Base-by-base conservation (phyloP, 208 protist species). In the Phytomonas serpens region DNA sequence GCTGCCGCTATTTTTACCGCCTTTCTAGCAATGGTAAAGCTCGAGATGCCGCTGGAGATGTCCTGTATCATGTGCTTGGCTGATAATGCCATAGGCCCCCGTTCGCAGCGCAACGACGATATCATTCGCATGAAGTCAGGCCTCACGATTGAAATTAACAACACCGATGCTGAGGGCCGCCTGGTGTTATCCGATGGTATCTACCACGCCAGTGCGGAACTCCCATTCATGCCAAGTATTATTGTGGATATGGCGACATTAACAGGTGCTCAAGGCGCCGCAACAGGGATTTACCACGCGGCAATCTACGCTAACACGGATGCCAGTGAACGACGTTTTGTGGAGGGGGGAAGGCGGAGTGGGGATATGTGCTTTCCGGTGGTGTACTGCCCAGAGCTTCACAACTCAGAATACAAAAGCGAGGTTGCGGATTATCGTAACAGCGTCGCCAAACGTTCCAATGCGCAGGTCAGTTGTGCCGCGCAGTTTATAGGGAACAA, bases 161-260 rank as follows among this genome's bases (percentile, higher is more conserved):
- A 97, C 85, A 96, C 93, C 10, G 93, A 97, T 72, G 93, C 93
- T 16, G 93, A 97, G 70, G 93, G 94, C 27, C 87, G 94, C n/a
- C 80, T 97, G 11, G 93, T 97, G 63, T 84, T 98, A 7, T 81
- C 81, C 16, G 95, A 98, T 74, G 95, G 89, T 33, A 83, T 98
- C 32, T 90, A 87, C 74, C 94, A 97, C 79, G 93, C 92, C 68
- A 79, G 75, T 42, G 85, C 88, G 4, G 72, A 92, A 63, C 87
- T 96, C 32, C 68, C 77, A 42, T 89, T 87, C 74, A 92, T 84
- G 36, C 93, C 95, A 9, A 78, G 77, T 71, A 76, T 90, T 38
- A 83, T 98, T 67, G 74, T 98, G 7, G 91, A 97, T 73, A 93
- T 97, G 83, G 95, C 93, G 27, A 98, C 95, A 10, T 77, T 98